A percentile compares a stretch with the other conserved stretches of the same genome.
Evolutionary conservation across 106 monocot species (phyloP).

Genomic region (Phalaenopsis aphrodite): DNA sequence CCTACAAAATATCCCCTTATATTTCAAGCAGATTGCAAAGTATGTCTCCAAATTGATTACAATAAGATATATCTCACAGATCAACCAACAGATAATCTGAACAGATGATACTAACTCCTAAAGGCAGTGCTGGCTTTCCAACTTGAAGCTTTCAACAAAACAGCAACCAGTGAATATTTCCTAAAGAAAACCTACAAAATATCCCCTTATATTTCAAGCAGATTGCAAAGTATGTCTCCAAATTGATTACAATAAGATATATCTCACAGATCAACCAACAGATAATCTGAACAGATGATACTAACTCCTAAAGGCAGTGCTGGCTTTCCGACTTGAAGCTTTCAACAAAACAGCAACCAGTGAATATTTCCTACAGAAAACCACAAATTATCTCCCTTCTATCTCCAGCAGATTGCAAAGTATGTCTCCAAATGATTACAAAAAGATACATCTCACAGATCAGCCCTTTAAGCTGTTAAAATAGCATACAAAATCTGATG

Average conservation of each 20-base stretch:
- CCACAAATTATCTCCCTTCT: too few relatives aligned
- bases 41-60: not conserved
- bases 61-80: not conserved
- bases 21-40: too few relatives aligned
- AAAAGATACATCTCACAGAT: not conserved
- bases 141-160: constrained; percentile 3
- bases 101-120: not conserved
- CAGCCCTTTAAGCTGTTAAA: not conserved
- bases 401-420: too few relatives aligned
- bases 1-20: too few relatives aligned
- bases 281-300: not conserved
- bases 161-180: not conserved
- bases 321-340: not conserved
- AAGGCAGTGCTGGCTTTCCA: not conserved
- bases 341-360: not conserved
- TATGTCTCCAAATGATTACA: not conserved
- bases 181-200: too few relatives aligned
- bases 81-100: not conserved
- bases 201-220: too few relatives aligned
- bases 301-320: not conserved
- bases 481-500: not conserved
- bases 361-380: not conserved
- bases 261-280: not conserved
- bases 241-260: not conserved
- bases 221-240: not conserved